These are phyloP conservation scores for Pochonia chlamydosporia DNA, from an alignment of 2,329 filamentous ascomycete species.

Conservation along the genomic window DNA sequence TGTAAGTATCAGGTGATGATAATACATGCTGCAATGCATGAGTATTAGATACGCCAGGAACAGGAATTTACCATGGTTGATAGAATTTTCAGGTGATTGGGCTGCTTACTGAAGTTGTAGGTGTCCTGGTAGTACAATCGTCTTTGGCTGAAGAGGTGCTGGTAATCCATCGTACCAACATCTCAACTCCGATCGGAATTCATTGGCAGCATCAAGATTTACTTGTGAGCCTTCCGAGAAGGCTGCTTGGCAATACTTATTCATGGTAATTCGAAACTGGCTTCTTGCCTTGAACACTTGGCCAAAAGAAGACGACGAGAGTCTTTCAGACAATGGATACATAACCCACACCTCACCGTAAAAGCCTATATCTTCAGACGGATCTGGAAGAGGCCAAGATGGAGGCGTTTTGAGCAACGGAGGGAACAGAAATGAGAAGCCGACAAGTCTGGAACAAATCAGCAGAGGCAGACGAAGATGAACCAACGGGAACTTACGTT, in stretches of 20 bases:
- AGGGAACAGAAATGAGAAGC: conserved; percentile 18
- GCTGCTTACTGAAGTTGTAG: conserved; percentile 31
- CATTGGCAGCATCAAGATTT: conserved; percentile 15
- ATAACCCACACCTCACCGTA: conserved; percentile 31
- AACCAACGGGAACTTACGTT: conserved; percentile 13
- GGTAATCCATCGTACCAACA: conserved; percentile 24
- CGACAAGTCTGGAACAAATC: conserved; percentile 13
- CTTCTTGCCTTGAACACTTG: conserved; percentile 21
- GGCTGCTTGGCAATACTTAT: conserved; percentile 18
- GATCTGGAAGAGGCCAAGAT: conserved; percentile 22
- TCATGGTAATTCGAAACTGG: conserved; percentile 27
- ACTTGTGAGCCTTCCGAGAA: conserved; percentile 11
- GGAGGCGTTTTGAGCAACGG: conserved; percentile 25
- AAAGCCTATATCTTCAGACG: conserved; percentile 15
- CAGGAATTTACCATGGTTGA: too few relatives aligned
- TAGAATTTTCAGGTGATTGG: too few relatives aligned
- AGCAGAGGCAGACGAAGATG: too few relatives aligned
- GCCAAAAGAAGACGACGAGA: conserved; percentile 19
- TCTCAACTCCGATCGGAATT: conserved; percentile 14
- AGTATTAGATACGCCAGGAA: too few relatives aligned
- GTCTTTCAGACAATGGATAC: conserved; percentile 22
- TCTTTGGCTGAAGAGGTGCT: conserved; percentile 17
- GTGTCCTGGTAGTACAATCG: conserved; percentile 27
- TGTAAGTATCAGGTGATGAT: conserved; percentile 17
- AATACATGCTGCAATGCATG: conserved; percentile 18